phyloP scores from a whole-genome alignment of 1,284 basidiomycete species.

The Fereydounia khargensis region DNA sequence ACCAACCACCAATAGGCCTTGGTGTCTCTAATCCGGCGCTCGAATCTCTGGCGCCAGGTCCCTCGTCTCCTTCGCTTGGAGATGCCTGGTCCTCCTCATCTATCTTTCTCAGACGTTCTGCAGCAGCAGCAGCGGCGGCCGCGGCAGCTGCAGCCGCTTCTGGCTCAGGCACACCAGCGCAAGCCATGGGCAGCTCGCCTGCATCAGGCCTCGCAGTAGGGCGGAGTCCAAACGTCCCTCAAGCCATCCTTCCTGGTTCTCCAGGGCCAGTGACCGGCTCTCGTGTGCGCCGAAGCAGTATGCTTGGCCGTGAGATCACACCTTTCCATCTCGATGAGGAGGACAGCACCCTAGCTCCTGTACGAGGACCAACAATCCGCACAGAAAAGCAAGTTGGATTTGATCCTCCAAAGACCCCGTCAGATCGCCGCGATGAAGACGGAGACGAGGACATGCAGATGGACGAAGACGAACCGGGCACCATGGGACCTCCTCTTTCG shows the following conservation, averaged over 20 bases:
- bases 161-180: not conserved
- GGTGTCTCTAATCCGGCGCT: too few species aligned
- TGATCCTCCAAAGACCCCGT: slow-evolving; percentile 2
- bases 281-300: slow-evolving; percentile 33
- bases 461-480: not conserved
- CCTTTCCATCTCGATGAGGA: slow-evolving; percentile 20
- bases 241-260: too few species aligned
- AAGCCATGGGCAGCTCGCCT: slow-evolving; percentile 2
- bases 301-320: slow-evolving; percentile 40
- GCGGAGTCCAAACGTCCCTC: too few species aligned
- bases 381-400: not conserved
- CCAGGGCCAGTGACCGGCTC: too few species aligned
- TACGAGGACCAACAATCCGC: slow-evolving; percentile 4
- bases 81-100: not conserved
- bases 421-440: slow-evolving; percentile 24
- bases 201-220: slow-evolving; percentile 7
- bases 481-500: not conserved
- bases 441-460: slow-evolving; percentile 1
- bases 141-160: not conserved
- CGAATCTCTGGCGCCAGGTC: not conserved
- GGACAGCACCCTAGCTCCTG: too few species aligned
- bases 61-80: not conserved
- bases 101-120: not conserved
- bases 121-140: not conserved
- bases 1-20: too few species aligned